phyloP scores from a whole-genome alignment of 2,329 filamentous ascomycete species.

The Huntiella bhutanensis region DNA sequence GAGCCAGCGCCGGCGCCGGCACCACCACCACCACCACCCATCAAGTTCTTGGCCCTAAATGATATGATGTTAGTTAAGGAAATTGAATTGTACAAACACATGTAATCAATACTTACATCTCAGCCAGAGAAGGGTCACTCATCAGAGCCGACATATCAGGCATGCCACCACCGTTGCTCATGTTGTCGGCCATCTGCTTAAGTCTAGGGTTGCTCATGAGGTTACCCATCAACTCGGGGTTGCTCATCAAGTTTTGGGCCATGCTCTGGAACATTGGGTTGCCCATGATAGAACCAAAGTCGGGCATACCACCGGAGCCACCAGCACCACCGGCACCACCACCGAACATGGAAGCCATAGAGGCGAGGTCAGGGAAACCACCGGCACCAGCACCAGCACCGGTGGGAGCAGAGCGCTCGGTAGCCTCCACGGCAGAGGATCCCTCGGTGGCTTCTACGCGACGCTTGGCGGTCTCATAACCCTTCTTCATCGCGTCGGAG shows the following conservation, averaged over 20 bases:
- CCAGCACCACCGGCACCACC: slow-evolving; percentile 39
- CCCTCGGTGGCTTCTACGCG: slow-evolving; percentile 62
- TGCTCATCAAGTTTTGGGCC: slow-evolving; percentile 95
- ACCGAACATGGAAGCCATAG: slow-evolving; percentile 56
- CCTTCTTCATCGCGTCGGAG: slow-evolving; percentile 93
- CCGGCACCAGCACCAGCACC: slow-evolving; percentile 22
- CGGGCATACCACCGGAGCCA: slow-evolving; percentile 65
- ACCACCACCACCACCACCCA: slow-evolving; percentile 21
- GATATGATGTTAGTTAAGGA: not conserved
- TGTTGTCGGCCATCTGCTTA: slow-evolving; percentile 68
- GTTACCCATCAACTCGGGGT: slow-evolving; percentile 80
- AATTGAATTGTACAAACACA: not conserved
- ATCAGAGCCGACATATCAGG: slow-evolving; percentile 73
- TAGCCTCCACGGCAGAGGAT: slow-evolving; percentile 21
- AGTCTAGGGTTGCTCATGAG: slow-evolving; percentile 87
- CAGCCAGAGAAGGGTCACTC: slow-evolving; percentile 78
- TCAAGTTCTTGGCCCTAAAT: slow-evolving; percentile 27
- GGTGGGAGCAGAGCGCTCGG: slow-evolving; percentile 13
- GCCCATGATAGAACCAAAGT: slow-evolving; percentile 72
- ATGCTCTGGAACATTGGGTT: slow-evolving; percentile 98
- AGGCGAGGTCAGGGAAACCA: slow-evolving; percentile 55
- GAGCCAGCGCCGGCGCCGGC: slow-evolving; percentile 15
- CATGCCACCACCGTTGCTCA: slow-evolving; percentile 59
- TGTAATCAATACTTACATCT: slow-evolving; percentile 50
- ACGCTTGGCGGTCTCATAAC: slow-evolving; percentile 80